Conservation (phyloP, 345 rosid genomes). For the Euphorbia peplus region DNA sequence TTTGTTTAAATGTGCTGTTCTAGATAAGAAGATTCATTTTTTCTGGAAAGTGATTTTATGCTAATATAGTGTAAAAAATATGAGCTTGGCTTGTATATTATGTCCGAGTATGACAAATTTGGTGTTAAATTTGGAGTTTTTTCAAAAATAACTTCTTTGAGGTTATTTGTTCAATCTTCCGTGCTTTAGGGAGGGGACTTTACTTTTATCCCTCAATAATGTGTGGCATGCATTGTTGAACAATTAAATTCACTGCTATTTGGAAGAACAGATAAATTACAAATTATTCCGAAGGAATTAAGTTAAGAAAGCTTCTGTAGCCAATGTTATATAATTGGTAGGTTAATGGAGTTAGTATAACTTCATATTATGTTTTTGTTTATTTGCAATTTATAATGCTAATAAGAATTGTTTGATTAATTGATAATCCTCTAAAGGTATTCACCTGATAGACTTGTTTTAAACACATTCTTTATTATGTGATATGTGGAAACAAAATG, state of each 20-base stretch:
- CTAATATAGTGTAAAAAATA: no score
- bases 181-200: no score
- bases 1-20: no score
- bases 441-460: not conserved
- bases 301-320: not conserved
- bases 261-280: not conserved
- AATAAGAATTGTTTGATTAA: not conserved
- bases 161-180: no score
- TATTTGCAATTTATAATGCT: not conserved
- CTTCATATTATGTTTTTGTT: not conserved
- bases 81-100: no score
- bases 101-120: no score
- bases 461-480: not conserved
- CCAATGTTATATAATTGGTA: not conserved
- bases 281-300: not conserved
- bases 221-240: not conserved
- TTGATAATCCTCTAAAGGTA: not conserved
- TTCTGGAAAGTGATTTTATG: no score
- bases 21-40: no score
- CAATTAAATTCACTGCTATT: not conserved
- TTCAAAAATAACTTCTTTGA: no score
- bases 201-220: not conserved
- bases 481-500: not conserved
- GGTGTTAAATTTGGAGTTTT: no score
- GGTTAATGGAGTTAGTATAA: not conserved